Evolutionary conservation across 2,329 filamentous ascomycete species (phyloP).

Genomic region (Clonostachys sp.): DNA sequence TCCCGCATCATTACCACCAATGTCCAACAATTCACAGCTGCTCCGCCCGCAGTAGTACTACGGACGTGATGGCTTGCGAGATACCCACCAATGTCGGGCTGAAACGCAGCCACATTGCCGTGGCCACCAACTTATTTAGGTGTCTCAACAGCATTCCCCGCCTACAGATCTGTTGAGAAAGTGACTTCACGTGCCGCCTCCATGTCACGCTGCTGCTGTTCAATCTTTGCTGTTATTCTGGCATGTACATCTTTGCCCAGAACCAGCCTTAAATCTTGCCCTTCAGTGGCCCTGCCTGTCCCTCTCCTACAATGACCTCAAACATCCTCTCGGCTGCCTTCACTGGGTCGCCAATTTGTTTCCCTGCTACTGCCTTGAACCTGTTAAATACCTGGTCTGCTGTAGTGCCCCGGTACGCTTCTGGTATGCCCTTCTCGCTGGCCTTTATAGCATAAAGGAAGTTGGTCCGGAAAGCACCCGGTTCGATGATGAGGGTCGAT

Average conservation of each 20-base stretch:
- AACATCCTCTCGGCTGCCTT: constrained; percentile 28
- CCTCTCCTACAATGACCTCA: constrained; percentile 24
- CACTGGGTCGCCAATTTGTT: constrained; percentile 31
- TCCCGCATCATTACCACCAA: too few relatives aligned
- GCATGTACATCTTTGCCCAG: constrained; percentile 25
- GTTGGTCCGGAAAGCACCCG: constrained; percentile 43
- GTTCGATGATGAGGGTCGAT: constrained; percentile 37
- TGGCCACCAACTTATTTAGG: too few relatives aligned
- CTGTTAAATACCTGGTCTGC: constrained; percentile 14
- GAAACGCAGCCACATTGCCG: too few relatives aligned
- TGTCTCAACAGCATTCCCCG: too few relatives aligned
- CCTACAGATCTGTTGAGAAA: constrained; percentile 1
- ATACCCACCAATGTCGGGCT: too few relatives aligned
- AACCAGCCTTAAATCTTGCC: constrained; percentile 23
- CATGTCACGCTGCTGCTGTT: constrained; percentile 3
- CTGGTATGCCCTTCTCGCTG: constrained; percentile 4
- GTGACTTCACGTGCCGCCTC: constrained; percentile 1
- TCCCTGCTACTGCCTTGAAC: constrained; percentile 17
- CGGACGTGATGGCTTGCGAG: too few relatives aligned
- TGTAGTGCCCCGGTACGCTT: constrained; percentile 16
- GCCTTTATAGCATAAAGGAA: constrained; percentile 24
- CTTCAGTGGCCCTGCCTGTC: constrained; percentile 13
- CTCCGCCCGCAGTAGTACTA: too few relatives aligned
- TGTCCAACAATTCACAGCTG: too few relatives aligned
- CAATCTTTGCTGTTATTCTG: constrained; percentile 15